Percentiles rank a stretch among this genome's conserved stretches.
Evolutionary conservation across 257 asterid species (phyloP).

Genomic region (Cynanchum wilfordii): DNA sequence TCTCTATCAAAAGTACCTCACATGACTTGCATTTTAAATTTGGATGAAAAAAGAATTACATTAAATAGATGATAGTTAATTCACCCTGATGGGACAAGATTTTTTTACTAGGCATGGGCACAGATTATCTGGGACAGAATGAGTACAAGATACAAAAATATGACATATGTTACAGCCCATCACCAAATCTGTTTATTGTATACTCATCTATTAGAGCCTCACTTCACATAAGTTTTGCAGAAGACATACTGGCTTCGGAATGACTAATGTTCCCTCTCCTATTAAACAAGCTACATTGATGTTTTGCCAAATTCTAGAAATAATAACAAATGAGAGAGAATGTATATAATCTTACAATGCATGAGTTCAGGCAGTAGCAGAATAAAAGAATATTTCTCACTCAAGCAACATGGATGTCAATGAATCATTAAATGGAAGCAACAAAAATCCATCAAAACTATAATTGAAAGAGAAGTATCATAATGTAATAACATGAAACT

Average conservation of each 20-base stretch:
- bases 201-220: neutral
- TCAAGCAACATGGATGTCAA: neutral
- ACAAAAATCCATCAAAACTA: neutral
- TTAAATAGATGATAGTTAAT: too few relatives aligned
- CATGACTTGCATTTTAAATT: too few relatives aligned
- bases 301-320: neutral
- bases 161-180: neutral
- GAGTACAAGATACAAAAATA: neutral
- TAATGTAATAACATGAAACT: neutral
- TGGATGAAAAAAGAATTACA: too few relatives aligned
- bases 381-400: neutral
- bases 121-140: too few relatives aligned
- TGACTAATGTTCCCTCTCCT: neutral
- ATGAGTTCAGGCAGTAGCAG: neutral
- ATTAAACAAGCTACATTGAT: neutral
- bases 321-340: neutral
- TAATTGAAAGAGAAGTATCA: constrained; percentile 6
- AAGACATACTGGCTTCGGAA: neutral
- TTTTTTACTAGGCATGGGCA: too few relatives aligned
- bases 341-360: neutral
- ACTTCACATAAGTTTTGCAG: neutral
- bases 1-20: too few relatives aligned
- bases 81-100: too few relatives aligned
- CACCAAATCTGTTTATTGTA: neutral
- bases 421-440: neutral